These are phyloP conservation scores for Phytophthora ohioensis DNA, from an alignment of 352 stramenopile species.

Conservation along the genomic window DNA sequence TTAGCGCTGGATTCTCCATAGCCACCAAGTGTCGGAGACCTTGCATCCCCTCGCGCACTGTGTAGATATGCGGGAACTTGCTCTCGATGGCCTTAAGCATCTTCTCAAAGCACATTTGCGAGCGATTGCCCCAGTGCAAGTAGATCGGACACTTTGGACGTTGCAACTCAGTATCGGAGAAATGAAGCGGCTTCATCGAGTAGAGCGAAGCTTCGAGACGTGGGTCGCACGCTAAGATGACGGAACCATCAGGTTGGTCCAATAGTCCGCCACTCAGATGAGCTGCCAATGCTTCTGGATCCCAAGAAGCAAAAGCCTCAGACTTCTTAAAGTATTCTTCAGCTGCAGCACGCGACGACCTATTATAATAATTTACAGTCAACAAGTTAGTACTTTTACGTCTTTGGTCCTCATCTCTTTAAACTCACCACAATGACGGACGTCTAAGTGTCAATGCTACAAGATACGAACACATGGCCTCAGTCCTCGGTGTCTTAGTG, in stretches of 20 bases:
- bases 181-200: slow-evolving; percentile 35
- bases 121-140: slow-evolving; percentile 46
- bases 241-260: slow-evolving; percentile 26
- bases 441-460: slow-evolving; percentile 35
- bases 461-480: slow-evolving; percentile 36
- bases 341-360: slow-evolving; percentile 31
- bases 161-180: slow-evolving; percentile 37
- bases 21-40: slow-evolving; percentile 53
- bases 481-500: slow-evolving; percentile 29
- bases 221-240: slow-evolving; percentile 46
- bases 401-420: not conserved
- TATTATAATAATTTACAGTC: not conserved
- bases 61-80: slow-evolving; percentile 53
- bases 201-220: slow-evolving; percentile 51
- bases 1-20: slow-evolving; percentile 47
- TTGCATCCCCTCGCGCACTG: slow-evolving; percentile 37
- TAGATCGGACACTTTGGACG: slow-evolving; percentile 45
- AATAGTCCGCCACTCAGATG: slow-evolving; percentile 32
- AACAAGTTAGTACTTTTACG: not conserved
- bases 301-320: slow-evolving; percentile 31
- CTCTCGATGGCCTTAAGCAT: slow-evolving; percentile 33
- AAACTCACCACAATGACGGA: slow-evolving; percentile 27
- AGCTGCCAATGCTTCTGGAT: slow-evolving; percentile 29
- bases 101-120: slow-evolving; percentile 48
- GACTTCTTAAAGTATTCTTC: slow-evolving; percentile 25